Evolutionary conservation across 169 alveolate species (phyloP), one percentile per base, ranked within the genome.

Genomic region (Fabrea salina): DNA sequence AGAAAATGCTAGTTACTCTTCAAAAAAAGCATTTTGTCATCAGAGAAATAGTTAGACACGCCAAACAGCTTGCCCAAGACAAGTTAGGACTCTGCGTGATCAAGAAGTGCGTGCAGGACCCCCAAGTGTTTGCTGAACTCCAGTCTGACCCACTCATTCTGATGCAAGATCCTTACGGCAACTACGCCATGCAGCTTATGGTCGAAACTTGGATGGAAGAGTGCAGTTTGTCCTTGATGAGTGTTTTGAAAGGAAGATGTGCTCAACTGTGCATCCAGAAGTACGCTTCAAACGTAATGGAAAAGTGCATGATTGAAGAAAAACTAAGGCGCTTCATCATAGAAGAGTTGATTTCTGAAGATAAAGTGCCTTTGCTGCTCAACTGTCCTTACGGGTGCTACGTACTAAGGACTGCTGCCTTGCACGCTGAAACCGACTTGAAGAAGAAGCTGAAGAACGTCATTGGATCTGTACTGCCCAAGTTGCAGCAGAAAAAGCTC

Each of bases 121-220:
- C 44, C 19, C 22, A 16, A 27, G 40, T 87, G 4, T 57, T 85
- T 33, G 58, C 56, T 5, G 71, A 75, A 30, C 37, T 81, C 4
- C 39, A 51, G 5, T 80, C 67, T 32, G 59, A 90, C 50, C 75
- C 84, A 8, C 58, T 91, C 77, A 90, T 86, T 22, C 49, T 91
- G 27, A 86, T 87, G 7, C 92, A 91, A 79, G 85, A 85, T 68
- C 96, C 96, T 6, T 91, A 80, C 74, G 96, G 96, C 6, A 91
- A 91, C 61, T 91, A 89, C 57, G 94, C 92, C 8, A 79, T 89
- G 39, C 93, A 90, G 43, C 82, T 79, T 76, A 80, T 89, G 3
- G n/a, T 89, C 72, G 91, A 89, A 57, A 81, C 58, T 40, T 83
- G 89, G 93, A 61, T 56, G 4, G 70, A 54, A 8, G 83, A 81